A percentile compares a stretch with the other conserved stretches of the same genome.
Evolutionary conservation across 2,329 filamentous ascomycete genomes (phyloP).

Genomic region (Pestalotiopsis fici): DNA sequence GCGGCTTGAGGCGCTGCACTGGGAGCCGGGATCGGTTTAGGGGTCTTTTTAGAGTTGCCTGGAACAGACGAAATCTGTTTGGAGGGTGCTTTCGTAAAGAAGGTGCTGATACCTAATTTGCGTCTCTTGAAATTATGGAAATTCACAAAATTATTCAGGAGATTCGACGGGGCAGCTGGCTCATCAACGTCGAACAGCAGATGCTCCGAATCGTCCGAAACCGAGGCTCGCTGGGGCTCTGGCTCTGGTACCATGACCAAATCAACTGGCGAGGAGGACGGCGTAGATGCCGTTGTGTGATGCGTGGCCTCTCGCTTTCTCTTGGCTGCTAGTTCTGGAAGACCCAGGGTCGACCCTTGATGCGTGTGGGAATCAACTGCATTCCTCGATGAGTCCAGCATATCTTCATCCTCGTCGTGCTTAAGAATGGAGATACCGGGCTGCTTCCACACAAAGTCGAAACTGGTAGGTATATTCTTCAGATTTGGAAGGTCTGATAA

Average conservation of each 20-base stretch:
- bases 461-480: slow-evolving; percentile 20
- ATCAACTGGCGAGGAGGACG: slow-evolving; percentile 12
- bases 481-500: slow-evolving; percentile 10
- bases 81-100: slow-evolving; percentile 16
- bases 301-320: slow-evolving; percentile 17
- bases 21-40: background rate
- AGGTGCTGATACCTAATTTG: slow-evolving; percentile 24
- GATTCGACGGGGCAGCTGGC: slow-evolving; percentile 19
- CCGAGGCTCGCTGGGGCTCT: background rate
- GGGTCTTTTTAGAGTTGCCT: background rate
- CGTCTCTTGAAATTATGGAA: slow-evolving; percentile 26
- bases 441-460: slow-evolving; percentile 27
- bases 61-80: background rate
- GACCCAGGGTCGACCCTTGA: background rate
- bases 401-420: slow-evolving; percentile 16
- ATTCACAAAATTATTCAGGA: slow-evolving; percentile 28
- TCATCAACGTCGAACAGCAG: slow-evolving; percentile 23
- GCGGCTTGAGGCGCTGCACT: background rate
- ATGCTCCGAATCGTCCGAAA: background rate
- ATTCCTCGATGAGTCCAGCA: background rate
- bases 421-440: slow-evolving; percentile 28
- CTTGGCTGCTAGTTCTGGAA: slow-evolving; percentile 24
- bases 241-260: slow-evolving; percentile 10
- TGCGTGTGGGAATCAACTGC: background rate
- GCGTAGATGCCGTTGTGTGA: background rate